These are phyloP conservation scores for Graphiopsis chlorocephala DNA, from an alignment of 2,329 filamentous ascomycete species.

Conservation along the genomic window DNA sequence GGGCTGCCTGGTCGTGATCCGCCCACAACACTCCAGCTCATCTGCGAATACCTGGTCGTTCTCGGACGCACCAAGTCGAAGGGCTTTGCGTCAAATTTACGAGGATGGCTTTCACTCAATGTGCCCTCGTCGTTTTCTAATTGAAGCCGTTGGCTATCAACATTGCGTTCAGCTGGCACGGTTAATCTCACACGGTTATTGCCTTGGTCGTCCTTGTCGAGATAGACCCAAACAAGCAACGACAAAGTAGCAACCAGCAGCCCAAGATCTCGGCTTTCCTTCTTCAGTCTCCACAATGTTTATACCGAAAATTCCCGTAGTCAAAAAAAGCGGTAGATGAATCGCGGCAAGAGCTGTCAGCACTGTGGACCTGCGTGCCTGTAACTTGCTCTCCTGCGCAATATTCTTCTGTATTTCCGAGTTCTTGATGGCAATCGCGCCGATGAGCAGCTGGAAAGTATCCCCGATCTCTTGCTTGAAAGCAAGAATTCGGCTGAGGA, in stretches of 20 bases:
- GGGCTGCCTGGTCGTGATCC: neutral
- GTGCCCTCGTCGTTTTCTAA: neutral
- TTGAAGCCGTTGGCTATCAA: neutral
- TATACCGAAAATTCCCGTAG: conserved; percentile 27
- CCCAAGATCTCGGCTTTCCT: neutral
- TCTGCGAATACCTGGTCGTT: neutral
- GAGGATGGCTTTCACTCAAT: neutral
- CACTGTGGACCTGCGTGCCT: neutral
- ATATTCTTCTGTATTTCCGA: neutral
- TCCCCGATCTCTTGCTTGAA: neutral
- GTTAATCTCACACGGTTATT: neutral
- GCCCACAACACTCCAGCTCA: neutral
- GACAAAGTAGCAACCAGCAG: neutral
- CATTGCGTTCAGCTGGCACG: neutral
- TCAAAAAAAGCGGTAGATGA: conserved; percentile 25
- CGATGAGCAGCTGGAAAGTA: neutral
- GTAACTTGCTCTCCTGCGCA: neutral
- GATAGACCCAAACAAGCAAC: neutral
- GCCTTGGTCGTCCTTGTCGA: neutral
- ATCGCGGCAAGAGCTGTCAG: conserved; percentile 23
- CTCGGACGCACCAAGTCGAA: neutral
- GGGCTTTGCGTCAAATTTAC: neutral
- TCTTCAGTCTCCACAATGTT: conserved; percentile 24
- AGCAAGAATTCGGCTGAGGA: neutral
- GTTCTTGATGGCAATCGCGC: neutral